Conservation (phyloP, 257 asterid species). For the Lycium ferocissimum region DNA sequence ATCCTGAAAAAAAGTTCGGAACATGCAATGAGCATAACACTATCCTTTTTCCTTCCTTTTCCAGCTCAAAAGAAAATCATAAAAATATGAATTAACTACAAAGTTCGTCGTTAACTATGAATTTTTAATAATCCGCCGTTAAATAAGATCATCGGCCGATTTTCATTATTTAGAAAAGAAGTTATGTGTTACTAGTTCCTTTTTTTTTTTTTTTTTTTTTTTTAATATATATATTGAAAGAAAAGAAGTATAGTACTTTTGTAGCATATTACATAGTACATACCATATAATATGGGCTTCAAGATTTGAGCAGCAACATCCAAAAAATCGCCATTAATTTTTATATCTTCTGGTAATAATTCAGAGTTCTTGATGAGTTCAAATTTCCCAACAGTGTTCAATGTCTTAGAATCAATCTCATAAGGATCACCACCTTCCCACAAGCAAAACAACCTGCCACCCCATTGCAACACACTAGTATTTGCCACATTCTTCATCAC, state of each 20-base stretch:
- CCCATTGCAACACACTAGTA: constrained; percentile 91
- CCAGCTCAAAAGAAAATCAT: no score
- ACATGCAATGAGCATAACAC: background rate
- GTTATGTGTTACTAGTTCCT: background rate
- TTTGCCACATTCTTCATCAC: constrained; percentile 99
- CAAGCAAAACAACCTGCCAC: constrained; percentile 76
- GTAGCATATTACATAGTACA: constrained; percentile 25
- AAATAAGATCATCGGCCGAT: background rate
- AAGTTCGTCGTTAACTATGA: no score
- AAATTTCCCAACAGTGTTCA: constrained; percentile 70
- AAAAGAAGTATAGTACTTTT: background rate
- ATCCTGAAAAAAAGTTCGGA: background rate
- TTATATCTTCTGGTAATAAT: constrained; percentile 22
- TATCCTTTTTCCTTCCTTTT: background rate
- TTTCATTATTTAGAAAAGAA: background rate
- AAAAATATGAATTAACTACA: no score
- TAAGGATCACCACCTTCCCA: constrained; percentile 99
- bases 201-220: no score
- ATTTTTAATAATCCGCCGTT: no score
- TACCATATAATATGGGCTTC: constrained; percentile 86
- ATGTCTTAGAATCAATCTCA: constrained; percentile 63
- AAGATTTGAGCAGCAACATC: constrained; percentile 74
- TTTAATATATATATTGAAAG: background rate
- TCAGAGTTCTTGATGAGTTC: constrained; percentile 43
- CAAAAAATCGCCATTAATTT: constrained; percentile 44